Conservation (phyloP, 1,139 yeast genomes). For the Blastobotrys capitulatus region DNA sequence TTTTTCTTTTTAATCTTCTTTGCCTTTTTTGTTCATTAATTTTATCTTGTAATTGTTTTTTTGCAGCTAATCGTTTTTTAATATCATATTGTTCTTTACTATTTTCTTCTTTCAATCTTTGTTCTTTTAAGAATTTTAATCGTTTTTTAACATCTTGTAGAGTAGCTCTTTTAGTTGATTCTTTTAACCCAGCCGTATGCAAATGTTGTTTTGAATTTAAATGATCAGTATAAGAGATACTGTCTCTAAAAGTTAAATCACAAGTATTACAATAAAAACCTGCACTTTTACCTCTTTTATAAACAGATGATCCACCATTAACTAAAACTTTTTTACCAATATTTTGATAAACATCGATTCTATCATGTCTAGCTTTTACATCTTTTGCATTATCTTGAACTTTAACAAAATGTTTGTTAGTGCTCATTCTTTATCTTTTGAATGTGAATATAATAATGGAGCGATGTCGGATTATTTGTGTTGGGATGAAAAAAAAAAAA, state of each 20-base stretch:
- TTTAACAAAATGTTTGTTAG: constrained; percentile 16
- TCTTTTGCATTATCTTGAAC: constrained; percentile 21
- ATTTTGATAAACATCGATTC: constrained; percentile 38
- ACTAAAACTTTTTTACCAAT: constrained; percentile 44
- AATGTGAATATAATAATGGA: neutral
- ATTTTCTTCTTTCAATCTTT: constrained; percentile 33
- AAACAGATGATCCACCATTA: constrained; percentile 37
- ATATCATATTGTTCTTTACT: constrained; percentile 38
- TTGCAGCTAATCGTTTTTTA: constrained; percentile 40
- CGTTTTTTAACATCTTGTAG: constrained; percentile 34
- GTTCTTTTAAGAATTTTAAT: constrained; percentile 27
- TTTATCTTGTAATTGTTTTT: constrained; percentile 41
- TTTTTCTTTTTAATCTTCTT: constrained; percentile 25
- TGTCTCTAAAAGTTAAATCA: constrained; percentile 73
- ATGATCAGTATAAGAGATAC: constrained; percentile 76
- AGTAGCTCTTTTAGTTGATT: constrained; percentile 31
- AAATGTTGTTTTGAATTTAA: constrained; percentile 53
- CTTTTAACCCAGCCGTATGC: constrained; percentile 31
- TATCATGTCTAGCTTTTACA: constrained; percentile 27
- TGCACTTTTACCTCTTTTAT: constrained; percentile 56
- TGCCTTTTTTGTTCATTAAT: constrained; percentile 20
- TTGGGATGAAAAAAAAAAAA: neutral
- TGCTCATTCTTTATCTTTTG: neutral
- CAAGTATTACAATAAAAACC: constrained; percentile 85
- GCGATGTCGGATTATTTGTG: neutral